Evolutionary conservation across 2,329 filamentous ascomycete species (phyloP).

Genomic region (Microcyclosporella mali): DNA sequence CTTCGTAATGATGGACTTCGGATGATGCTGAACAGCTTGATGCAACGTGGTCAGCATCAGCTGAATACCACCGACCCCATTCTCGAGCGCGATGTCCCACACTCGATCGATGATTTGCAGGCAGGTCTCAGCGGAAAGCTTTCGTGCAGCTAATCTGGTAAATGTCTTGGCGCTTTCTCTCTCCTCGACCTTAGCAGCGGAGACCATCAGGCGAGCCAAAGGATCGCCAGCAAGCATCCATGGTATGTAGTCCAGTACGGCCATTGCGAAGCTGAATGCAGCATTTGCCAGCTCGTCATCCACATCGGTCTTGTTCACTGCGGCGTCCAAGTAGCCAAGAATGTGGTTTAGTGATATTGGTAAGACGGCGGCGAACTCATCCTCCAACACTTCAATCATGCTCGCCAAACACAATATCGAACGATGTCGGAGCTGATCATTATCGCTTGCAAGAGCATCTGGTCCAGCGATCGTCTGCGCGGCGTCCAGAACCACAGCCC

Average conservation of each 20-base stretch:
- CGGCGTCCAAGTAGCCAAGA: constrained; percentile 63
- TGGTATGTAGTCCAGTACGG: constrained; percentile 74
- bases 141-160: constrained; percentile 67
- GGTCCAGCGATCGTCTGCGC: constrained; percentile 70
- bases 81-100: constrained; percentile 54
- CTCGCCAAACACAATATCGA: constrained; percentile 86
- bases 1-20: constrained; percentile 73
- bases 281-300: constrained; percentile 32
- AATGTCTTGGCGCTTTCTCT: constrained; percentile 43
- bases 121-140: constrained; percentile 69
- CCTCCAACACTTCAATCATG: constrained; percentile 78
- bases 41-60: constrained; percentile 48
- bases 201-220: constrained; percentile 62
- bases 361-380: constrained; percentile 77
- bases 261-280: constrained; percentile 66
- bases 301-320: constrained; percentile 48
- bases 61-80: constrained; percentile 14
- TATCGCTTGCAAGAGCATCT: constrained; percentile 71
- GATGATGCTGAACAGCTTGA: constrained; percentile 66
- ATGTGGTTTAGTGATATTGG: constrained; percentile 68
- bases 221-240: constrained; percentile 80
- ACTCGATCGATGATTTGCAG: constrained; percentile 67
- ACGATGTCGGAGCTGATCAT: constrained; percentile 70
- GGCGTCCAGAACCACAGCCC: constrained; percentile 66
- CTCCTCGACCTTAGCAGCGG: constrained; percentile 60